Evolutionary conservation across 805 yeast genomes (phyloP).

Genomic region (Saturnispora gosingensis): DNA sequence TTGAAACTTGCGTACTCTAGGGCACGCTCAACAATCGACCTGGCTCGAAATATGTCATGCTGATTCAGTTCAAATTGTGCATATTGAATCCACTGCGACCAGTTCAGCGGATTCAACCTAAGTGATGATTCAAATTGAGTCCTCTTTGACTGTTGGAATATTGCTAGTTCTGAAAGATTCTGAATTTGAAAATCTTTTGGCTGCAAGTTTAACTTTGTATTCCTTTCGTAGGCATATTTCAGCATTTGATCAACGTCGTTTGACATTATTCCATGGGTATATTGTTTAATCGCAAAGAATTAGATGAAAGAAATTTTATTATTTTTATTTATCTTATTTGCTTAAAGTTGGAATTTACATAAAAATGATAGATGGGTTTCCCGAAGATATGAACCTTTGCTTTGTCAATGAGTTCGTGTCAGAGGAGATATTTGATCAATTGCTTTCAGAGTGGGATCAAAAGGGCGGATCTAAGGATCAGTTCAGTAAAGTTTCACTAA

Average conservation of each 20-base stretch:
- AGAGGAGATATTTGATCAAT: background rate
- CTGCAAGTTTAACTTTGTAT: slow-evolving; percentile 7
- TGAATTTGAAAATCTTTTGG: slow-evolving; percentile 41
- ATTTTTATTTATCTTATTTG: background rate
- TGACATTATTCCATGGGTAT: background rate
- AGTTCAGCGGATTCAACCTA: slow-evolving; percentile 70
- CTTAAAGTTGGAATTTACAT: too few relatives aligned
- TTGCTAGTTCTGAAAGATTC: slow-evolving; percentile 75
- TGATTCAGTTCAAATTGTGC: slow-evolving; percentile 82
- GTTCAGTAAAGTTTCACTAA: slow-evolving; percentile 3
- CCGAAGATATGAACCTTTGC: background rate
- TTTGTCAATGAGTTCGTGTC: background rate
- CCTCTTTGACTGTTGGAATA: slow-evolving; percentile 67
- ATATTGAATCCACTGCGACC: slow-evolving; percentile 86
- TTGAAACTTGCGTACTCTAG: slow-evolving; percentile 40
- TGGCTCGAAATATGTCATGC: slow-evolving; percentile 66
- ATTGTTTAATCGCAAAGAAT: background rate
- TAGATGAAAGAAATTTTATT: background rate
- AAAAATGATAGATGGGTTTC: slow-evolving; percentile 3
- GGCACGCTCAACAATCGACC: slow-evolving; percentile 85
- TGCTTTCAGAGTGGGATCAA: background rate
- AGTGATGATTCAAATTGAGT: slow-evolving; percentile 81
- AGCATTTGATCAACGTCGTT: slow-evolving; percentile 17
- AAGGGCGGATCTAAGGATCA: background rate
- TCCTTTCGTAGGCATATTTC: slow-evolving; percentile 2